phyloP scores from a whole-genome alignment of 139 green algal genomes.

The Chlamydomonas sp. region DNA sequence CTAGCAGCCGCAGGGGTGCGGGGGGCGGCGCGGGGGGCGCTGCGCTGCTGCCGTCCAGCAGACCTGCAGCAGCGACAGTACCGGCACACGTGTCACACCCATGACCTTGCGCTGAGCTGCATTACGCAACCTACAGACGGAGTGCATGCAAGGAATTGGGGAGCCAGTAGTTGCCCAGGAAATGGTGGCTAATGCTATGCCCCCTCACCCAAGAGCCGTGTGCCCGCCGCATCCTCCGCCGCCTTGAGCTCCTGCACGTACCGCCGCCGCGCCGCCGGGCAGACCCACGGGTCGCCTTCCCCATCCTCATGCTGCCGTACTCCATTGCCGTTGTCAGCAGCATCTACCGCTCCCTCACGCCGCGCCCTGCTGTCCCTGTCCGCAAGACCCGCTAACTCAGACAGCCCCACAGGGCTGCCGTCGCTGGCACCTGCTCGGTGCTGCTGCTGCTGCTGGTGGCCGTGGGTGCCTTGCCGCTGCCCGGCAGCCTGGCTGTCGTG shows the following conservation, averaged over 20 bases:
- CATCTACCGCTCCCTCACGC: too few relatives aligned
- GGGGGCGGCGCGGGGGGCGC: background rate
- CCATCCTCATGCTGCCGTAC: background rate
- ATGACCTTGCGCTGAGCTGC: background rate
- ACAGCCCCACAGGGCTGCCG: too few relatives aligned
- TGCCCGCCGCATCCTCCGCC: background rate
- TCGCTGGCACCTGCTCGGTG: too few relatives aligned
- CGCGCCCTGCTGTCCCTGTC: too few relatives aligned
- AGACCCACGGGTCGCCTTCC: slow-evolving; percentile 1
- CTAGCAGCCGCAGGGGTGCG: too few relatives aligned
- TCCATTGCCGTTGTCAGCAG: too few relatives aligned
- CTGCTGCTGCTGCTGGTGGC: too few relatives aligned
- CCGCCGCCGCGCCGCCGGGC: background rate
- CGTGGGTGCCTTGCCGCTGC: too few relatives aligned
- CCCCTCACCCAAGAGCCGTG: background rate
- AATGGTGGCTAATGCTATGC: too few relatives aligned
- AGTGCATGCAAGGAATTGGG: too few relatives aligned
- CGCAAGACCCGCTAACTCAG: too few relatives aligned
- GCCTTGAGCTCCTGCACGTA: slow-evolving; percentile 27
- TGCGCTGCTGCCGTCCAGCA: background rate
- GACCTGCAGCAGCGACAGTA: background rate
- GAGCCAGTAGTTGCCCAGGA: background rate
- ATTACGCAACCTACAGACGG: background rate
- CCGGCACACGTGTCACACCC: background rate
- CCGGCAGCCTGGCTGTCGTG: too few relatives aligned